A percentile compares a stretch with the other conserved stretches of the same genome.
Conservation (phyloP, 352 stramenopile genomes). For the Thalassiosira livingstoniorum region DNA sequence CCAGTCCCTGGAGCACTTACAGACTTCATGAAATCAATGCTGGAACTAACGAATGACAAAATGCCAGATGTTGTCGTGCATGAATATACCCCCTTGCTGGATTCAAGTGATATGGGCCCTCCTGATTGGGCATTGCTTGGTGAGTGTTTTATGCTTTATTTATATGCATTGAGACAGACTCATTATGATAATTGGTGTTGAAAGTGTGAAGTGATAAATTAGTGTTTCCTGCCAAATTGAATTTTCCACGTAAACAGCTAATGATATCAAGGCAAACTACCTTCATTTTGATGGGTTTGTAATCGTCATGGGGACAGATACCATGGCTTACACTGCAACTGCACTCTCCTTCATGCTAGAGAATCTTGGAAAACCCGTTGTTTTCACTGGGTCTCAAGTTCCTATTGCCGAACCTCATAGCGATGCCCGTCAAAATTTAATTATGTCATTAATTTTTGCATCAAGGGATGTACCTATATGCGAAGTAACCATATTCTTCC, state of each 20-base stretch:
- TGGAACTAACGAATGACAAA: conserved; percentile 63
- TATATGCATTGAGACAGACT: too few species aligned
- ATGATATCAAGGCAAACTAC: conserved; percentile 94
- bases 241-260: conserved; percentile 61
- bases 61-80: conserved; percentile 65
- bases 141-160: conserved; percentile 8
- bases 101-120: conserved; percentile 88
- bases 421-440: conserved; percentile 91
- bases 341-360: conserved; percentile 97
- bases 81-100: conserved; percentile 79
- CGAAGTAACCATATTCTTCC: conserved; percentile 89
- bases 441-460: conserved; percentile 89
- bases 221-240: not conserved
- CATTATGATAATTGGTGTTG: too few species aligned
- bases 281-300: conserved; percentile 94
- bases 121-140: conserved; percentile 90
- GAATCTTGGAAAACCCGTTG: conserved; percentile 93
- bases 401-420: conserved; percentile 82
- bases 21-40: conserved; percentile 60
- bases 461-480: conserved; percentile 55
- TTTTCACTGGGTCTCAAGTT: conserved; percentile 96
- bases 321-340: conserved; percentile 96
- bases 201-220: too few species aligned
- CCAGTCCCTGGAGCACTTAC: conserved; percentile 61
- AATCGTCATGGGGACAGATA: conserved; percentile 88